Base-by-base conservation (phyloP, 805 yeast genomes). In the Metschnikowia chrysomelidarum region DNA sequence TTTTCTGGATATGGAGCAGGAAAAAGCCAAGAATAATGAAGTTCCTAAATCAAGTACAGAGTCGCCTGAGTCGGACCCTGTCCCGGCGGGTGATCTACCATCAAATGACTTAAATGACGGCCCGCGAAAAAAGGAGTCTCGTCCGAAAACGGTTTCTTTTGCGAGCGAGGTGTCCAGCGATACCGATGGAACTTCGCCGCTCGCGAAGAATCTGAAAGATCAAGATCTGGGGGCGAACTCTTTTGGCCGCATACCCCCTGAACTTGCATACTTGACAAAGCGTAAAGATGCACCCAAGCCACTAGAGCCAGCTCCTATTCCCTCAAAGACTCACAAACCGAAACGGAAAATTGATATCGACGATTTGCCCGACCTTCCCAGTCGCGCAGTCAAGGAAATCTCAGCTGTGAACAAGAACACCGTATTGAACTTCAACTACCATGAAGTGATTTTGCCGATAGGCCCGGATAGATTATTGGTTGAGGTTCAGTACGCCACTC, bases 401-500 rank as follows among this genome's bases (percentile, higher is more conserved):
- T 50, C 68, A 41, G 50, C 70, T 48, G 46, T 74, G 35, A 67
- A 68, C 43, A 64, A 64, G 43, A 57, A 61, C 30, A 65, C 69
- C 1, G 66, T 59, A 31, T 66, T 80, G 48, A 75, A 76, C 22
- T 79, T 78, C 53, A 74, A 75, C 44, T 71, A 74, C 45, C 67
- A 65, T 15, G 69, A 68, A 25, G 67, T 75, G 30, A 67, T 67
- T 19, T 50, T 70, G 15, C 84, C 82, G 2, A 59, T 78, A 30
- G 58, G 66, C 6, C 53, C 65, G 19, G 64, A 67, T 47, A 67
- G 69, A 33, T 50, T 83, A 4, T 62, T 83, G 14, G 76, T 85
- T 9, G 74, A 80, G 45, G 76, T 82, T 16, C 62, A 64, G 29
- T 75, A 75, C 38, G 79, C 76, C 1, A 75, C 82, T 1, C 60